phyloP scores from a whole-genome alignment of 2,329 filamentous ascomycete genomes.

The Calonectria pauciramosa region DNA sequence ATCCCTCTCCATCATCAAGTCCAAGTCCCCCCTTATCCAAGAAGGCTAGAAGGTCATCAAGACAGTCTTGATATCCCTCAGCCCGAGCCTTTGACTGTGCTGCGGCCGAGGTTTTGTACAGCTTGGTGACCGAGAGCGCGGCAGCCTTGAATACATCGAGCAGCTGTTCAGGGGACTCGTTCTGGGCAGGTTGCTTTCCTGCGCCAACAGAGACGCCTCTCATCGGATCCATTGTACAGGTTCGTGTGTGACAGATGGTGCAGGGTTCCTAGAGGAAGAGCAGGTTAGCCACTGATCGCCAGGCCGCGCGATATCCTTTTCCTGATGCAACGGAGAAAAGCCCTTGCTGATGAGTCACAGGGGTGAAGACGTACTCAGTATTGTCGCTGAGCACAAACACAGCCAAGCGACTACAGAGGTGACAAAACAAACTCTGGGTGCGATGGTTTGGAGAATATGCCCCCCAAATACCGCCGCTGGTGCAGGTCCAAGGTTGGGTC shows the following conservation, averaged over 20 bases:
- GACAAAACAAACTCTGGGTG: not conserved
- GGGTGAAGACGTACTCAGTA: not conserved
- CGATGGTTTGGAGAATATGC: not conserved
- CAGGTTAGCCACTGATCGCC: slow-evolving; percentile 30
- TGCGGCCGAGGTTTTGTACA: slow-evolving; percentile 91
- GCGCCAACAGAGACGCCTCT: slow-evolving; percentile 45
- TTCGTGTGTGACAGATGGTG: slow-evolving; percentile 2
- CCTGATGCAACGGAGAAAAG: not conserved
- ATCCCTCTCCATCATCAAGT: slow-evolving; percentile 82
- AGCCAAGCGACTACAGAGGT: not conserved
- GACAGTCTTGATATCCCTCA: slow-evolving; percentile 92
- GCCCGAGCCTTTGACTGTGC: slow-evolving; percentile 81
- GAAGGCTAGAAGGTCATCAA: slow-evolving; percentile 90
- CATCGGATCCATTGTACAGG: slow-evolving; percentile 50
- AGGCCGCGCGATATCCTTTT: slow-evolving; percentile 5
- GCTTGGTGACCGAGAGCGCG: slow-evolving; percentile 92
- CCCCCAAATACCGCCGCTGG: slow-evolving; percentile 16
- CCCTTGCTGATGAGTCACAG: not conserved
- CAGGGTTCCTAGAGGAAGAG: slow-evolving; percentile 19
- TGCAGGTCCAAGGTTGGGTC: slow-evolving; percentile 17
- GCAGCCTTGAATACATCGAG: slow-evolving; percentile 93
- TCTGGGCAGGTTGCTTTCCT: slow-evolving; percentile 49
- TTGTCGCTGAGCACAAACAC: not conserved
- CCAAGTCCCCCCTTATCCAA: slow-evolving; percentile 87
- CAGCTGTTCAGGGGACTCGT: slow-evolving; percentile 72